These are phyloP conservation scores for Termitomyces sp. DNA, from an alignment of 768 basidiomycete species.

Conservation along the genomic window DNA sequence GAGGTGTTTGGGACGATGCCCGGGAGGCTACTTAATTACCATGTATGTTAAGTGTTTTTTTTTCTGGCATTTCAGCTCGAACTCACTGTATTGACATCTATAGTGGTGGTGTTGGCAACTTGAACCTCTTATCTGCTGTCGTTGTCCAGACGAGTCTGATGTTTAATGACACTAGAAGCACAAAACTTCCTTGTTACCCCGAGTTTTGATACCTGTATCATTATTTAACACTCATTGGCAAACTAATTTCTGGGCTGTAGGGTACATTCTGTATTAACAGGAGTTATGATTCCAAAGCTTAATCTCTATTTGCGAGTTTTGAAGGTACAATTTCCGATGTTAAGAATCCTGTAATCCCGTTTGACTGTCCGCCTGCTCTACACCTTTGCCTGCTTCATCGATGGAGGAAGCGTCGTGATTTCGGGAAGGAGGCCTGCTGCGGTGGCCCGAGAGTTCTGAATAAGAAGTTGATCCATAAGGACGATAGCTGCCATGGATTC, in stretches of 20 bases:
- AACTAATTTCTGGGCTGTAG: neutral
- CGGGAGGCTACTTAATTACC: slow-evolving; percentile 59
- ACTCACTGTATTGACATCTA: neutral
- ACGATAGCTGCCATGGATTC: slow-evolving; percentile 97
- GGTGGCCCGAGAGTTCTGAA: slow-evolving; percentile 80
- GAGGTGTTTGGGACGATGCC: slow-evolving; percentile 67
- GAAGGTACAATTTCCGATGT: neutral
- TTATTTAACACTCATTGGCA: neutral
- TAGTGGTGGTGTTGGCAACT: slow-evolving; percentile 89
- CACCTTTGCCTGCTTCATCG: slow-evolving; percentile 83
- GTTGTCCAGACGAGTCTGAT: slow-evolving; percentile 56
- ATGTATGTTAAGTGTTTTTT: slow-evolving; percentile 43
- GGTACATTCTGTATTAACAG: neutral
- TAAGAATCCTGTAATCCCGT: neutral
- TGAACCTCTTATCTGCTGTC: slow-evolving; percentile 61
- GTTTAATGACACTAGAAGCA: slow-evolving; percentile 25
- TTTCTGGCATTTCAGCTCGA: neutral
- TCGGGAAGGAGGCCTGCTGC: slow-evolving; percentile 79
- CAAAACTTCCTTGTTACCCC: neutral
- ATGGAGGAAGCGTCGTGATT: slow-evolving; percentile 84
- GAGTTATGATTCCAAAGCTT: neutral
- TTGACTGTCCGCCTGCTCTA: slow-evolving; percentile 1
- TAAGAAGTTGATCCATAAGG: slow-evolving; percentile 89
- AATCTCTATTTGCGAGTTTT: neutral
- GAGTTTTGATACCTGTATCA: neutral